phyloP scores from a whole-genome alignment of 108 stramenopile species.

The Cylindrotheca fusiformis region DNA sequence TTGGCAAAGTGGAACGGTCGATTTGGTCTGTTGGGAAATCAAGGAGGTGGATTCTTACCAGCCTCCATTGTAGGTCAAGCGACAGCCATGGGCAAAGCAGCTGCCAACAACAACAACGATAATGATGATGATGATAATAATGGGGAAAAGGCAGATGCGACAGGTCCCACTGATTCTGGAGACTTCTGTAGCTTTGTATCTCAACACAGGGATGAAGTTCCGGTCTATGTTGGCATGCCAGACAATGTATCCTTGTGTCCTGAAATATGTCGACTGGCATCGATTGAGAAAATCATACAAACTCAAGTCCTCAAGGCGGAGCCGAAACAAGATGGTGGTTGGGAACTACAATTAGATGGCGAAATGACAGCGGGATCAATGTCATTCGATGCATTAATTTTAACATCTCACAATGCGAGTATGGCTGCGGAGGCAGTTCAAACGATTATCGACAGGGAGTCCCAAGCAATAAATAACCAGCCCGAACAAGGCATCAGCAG shows the following conservation, averaged over 20 bases:
- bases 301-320: constrained; percentile 11
- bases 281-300: constrained; percentile 7
- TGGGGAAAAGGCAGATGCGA: neutral
- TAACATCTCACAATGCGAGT: constrained; percentile 31
- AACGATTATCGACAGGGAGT: constrained; percentile 24
- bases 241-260: constrained; percentile 19
- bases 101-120: neutral
- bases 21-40: constrained; percentile 33
- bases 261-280: constrained; percentile 9
- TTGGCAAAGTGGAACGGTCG: constrained; percentile 18
- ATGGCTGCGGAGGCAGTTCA: constrained; percentile 8
- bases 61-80: constrained; percentile 4
- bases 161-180: constrained; percentile 6
- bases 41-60: constrained; percentile 27
- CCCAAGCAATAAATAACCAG: neutral
- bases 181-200: constrained; percentile 33
- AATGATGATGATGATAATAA: neutral
- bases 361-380: neutral
- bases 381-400: constrained; percentile 30
- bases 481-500: neutral
- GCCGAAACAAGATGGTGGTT: constrained; percentile 13
- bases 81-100: neutral
- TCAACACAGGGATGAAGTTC: neutral
- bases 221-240: constrained; percentile 18
- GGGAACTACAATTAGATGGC: constrained; percentile 13